A percentile compares a stretch with the other conserved stretches of the same genome.
Evolutionary conservation across 176 grass and related monocot genomes (phyloP).

Genomic region (Bromus sterilis): DNA sequence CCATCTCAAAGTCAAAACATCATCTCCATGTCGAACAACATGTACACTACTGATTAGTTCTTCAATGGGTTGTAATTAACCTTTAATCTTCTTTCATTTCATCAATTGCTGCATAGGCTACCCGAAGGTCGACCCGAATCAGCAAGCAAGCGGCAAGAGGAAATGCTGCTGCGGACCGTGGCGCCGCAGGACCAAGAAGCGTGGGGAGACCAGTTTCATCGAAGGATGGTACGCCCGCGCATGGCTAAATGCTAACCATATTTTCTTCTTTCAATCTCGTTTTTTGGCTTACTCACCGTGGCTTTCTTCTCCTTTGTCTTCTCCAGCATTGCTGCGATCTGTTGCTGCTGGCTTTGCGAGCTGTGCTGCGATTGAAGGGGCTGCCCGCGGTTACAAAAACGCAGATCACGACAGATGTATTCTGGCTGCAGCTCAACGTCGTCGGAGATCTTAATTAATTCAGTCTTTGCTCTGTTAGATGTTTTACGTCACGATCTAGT

Average conservation of each 20-base stretch:
- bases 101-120: neutral
- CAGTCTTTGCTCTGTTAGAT: neutral
- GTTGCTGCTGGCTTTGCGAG: slow-evolving; percentile 50
- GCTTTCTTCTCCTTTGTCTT: neutral
- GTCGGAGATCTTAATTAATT: neutral
- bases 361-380: slow-evolving; percentile 34
- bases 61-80: neutral
- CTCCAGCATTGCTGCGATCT: slow-evolving; percentile 39
- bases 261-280: neutral
- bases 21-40: neutral
- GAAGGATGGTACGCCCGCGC: slow-evolving; percentile 27
- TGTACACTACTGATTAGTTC: neutral
- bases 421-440: neutral
- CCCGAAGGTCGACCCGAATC: slow-evolving; percentile 6
- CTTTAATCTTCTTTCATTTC: neutral
- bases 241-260: neutral
- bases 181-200: neutral
- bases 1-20: neutral
- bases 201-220: slow-evolving; percentile 28
- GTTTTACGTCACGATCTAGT: neutral
- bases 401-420: neutral
- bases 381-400: neutral
- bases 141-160: neutral
- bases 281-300: neutral
- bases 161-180: slow-evolving; percentile 12